Percentiles rank a stretch among this genome's conserved stretches.
These are phyloP conservation scores for Neofusicoccum parvum DNA, from an alignment of 2,329 filamentous ascomycete species.

Conservation along the genomic window DNA sequence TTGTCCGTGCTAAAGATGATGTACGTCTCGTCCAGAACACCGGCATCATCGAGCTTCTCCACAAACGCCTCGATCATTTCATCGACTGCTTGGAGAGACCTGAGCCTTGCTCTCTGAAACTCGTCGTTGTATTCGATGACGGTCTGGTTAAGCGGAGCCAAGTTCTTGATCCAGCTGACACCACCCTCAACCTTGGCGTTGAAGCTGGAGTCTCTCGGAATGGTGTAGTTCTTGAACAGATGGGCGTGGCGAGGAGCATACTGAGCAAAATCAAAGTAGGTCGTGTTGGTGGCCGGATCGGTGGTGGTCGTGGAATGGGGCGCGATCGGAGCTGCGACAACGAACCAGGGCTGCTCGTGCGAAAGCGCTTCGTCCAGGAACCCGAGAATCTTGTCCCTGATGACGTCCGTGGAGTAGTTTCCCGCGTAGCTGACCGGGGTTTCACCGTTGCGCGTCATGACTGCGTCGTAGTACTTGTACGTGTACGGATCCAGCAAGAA, in stretches of 20 bases:
- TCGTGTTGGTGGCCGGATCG: slow-evolving; percentile 52
- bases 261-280: slow-evolving; percentile 12
- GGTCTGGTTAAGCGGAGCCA: slow-evolving; percentile 49
- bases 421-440: slow-evolving; percentile 58
- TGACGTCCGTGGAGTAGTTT: slow-evolving; percentile 60
- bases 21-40: slow-evolving; percentile 52
- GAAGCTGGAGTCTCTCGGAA: slow-evolving; percentile 66
- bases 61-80: slow-evolving; percentile 55
- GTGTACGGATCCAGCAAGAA: slow-evolving; percentile 67
- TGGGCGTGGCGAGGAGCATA: slow-evolving; percentile 55
- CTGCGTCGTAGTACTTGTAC: slow-evolving; percentile 68
- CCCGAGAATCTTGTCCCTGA: slow-evolving; percentile 60
- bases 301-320: slow-evolving; percentile 60
- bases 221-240: slow-evolving; percentile 61
- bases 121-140: slow-evolving; percentile 56
- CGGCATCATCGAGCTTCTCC: slow-evolving; percentile 42
- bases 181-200: slow-evolving; percentile 61
- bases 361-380: slow-evolving; percentile 64
- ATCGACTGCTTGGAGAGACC: slow-evolving; percentile 56
- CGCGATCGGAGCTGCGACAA: slow-evolving; percentile 66
- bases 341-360: slow-evolving; percentile 64
- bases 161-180: slow-evolving; percentile 49
- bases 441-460: slow-evolving; percentile 62
- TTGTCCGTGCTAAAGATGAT: slow-evolving; percentile 45
- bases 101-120: slow-evolving; percentile 54